Evolutionary conservation across 768 basidiomycete species (phyloP).

Genomic region (Hypholoma fasciculare): DNA sequence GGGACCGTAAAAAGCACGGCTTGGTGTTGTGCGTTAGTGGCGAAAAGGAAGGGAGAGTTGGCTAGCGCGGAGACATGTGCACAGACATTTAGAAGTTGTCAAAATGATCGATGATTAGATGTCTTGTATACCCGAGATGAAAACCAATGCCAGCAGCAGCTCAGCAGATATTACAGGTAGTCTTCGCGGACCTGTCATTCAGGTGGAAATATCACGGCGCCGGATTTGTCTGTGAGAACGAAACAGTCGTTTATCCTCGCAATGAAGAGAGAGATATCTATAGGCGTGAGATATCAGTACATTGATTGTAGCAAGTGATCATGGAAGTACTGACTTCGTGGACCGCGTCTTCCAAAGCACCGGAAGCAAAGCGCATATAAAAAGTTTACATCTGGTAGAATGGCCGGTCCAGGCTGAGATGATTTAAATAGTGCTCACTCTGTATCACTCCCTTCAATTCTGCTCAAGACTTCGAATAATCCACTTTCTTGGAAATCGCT

Average conservation of each 20-base stretch:
- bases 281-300: background rate
- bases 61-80: background rate
- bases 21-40: background rate
- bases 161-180: background rate
- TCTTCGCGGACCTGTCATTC: background rate
- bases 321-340: constrained; percentile 8
- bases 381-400: background rate
- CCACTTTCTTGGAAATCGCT: background rate
- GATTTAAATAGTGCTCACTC: no score
- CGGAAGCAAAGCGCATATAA: background rate
- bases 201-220: constrained; percentile 10
- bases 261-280: background rate
- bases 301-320: background rate
- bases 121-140: background rate
- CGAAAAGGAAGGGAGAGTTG: background rate
- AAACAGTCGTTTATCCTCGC: background rate
- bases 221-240: background rate
- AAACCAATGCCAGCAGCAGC: background rate
- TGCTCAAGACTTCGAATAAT: background rate
- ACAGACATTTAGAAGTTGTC: background rate
- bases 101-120: background rate
- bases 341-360: constrained; percentile 13
- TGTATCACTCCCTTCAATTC: no score
- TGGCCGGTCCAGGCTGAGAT: background rate
- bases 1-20: background rate